phyloP scores from a whole-genome alignment of 148 eudicot species.

The Vaccinium darrowii region DNA sequence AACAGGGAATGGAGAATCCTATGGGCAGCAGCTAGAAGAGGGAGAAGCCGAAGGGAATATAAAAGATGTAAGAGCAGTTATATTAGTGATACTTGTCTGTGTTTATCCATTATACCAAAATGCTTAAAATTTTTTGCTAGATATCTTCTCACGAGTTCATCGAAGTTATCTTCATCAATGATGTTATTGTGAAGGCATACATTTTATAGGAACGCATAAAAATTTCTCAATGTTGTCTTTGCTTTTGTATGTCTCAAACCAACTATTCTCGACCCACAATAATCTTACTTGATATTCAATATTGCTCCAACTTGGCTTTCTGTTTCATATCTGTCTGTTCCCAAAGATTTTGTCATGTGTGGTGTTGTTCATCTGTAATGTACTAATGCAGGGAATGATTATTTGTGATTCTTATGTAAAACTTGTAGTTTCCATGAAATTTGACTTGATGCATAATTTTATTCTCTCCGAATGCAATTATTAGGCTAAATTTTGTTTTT shows the following conservation, averaged over 20 bases:
- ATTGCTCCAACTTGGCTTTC: neutral
- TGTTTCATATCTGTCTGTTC: neutral
- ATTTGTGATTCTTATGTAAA: neutral
- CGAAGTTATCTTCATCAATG: neutral
- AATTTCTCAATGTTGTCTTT: neutral
- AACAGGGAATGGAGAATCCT: neutral
- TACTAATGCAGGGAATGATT: too few relatives aligned
- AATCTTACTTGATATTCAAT: neutral
- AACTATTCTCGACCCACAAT: neutral
- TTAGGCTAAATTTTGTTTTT: neutral
- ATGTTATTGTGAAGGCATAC: neutral
- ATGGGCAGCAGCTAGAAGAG: neutral
- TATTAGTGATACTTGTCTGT: neutral
- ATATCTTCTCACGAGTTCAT: neutral
- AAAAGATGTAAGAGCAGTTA: too few relatives aligned
- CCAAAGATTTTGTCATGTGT: neutral
- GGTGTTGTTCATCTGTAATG: neutral
- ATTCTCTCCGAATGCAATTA: neutral
- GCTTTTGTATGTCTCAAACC: neutral
- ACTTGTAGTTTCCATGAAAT: neutral
- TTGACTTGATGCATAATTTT: neutral
- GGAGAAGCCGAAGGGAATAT: neutral
- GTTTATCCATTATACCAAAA: neutral
- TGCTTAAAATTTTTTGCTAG: neutral
- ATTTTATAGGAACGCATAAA: too few relatives aligned